phyloP scores from a whole-genome alignment of 2,329 filamentous ascomycete genomes.

The Diaporthe destruens region DNA sequence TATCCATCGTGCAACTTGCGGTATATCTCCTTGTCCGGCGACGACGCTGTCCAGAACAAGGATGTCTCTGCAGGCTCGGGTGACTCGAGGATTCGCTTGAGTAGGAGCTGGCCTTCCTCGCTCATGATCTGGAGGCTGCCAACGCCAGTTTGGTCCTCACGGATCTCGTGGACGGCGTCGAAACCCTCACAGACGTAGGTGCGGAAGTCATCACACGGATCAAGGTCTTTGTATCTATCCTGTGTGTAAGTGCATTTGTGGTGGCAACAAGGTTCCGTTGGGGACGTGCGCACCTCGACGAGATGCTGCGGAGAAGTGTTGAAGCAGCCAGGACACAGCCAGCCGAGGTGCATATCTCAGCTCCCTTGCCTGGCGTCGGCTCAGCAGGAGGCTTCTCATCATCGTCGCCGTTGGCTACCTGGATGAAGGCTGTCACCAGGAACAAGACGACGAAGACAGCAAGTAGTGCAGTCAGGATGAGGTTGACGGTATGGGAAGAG shows the following conservation, averaged over 20 bases:
- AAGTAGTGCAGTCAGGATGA: slow-evolving; percentile 34
- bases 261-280: background rate
- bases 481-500: slow-evolving; percentile 32
- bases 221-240: slow-evolving; percentile 65
- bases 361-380: slow-evolving; percentile 1
- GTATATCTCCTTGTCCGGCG: slow-evolving; percentile 72
- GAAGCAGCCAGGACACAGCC: slow-evolving; percentile 41
- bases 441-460: slow-evolving; percentile 36
- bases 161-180: slow-evolving; percentile 72
- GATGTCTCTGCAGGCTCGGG: slow-evolving; percentile 58
- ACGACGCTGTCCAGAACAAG: slow-evolving; percentile 53
- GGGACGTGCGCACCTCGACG: slow-evolving; percentile 31
- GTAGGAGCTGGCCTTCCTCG: slow-evolving; percentile 68
- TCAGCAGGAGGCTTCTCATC: background rate
- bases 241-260: slow-evolving; percentile 45
- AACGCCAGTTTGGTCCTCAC: slow-evolving; percentile 71
- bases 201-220: slow-evolving; percentile 75
- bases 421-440: slow-evolving; percentile 6
- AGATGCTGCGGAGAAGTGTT: slow-evolving; percentile 41
- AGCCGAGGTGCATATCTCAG: slow-evolving; percentile 39
- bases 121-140: slow-evolving; percentile 73
- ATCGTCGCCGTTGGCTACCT: background rate
- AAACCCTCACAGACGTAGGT: slow-evolving; percentile 74
- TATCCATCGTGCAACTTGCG: slow-evolving; percentile 74
- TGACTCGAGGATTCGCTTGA: slow-evolving; percentile 74